Percentiles rank a stretch among this genome's conserved stretches.
phyloP scores from a whole-genome alignment of 208 protist genomes.

The Acanthamoeba divionensis region DNA sequence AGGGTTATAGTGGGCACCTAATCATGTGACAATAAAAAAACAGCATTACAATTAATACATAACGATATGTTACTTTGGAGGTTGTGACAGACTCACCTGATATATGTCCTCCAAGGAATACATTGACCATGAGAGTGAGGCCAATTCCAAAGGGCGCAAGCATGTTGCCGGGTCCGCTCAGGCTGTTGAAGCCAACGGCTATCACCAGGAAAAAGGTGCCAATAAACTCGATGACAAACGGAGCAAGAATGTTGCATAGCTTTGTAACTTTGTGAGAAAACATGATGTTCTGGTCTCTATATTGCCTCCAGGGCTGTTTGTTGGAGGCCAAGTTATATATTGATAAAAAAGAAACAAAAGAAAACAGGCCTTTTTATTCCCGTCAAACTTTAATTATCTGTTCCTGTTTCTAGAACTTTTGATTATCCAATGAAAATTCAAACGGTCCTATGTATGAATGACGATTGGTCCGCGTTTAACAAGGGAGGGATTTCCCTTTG shows the following conservation, averaged over 20 bases:
- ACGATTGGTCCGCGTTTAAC: too few relatives aligned
- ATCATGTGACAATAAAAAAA: not conserved
- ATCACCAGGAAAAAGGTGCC: not conserved
- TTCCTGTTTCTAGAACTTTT: too few relatives aligned
- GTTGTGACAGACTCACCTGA: not conserved
- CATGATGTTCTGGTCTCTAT: too few relatives aligned
- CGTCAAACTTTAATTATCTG: too few relatives aligned
- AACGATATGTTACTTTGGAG: not conserved
- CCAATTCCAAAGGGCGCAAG: not conserved
- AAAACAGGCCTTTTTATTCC: too few relatives aligned
- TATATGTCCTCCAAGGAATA: constrained; percentile 4
- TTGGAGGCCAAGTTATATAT: too few relatives aligned
- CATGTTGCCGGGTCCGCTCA: not conserved
- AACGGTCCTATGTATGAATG: too few relatives aligned
- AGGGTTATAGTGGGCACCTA: constrained; percentile 4
- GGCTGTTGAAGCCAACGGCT: not conserved
- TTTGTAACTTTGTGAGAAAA: not conserved
- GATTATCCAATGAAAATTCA: too few relatives aligned
- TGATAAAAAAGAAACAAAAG: too few relatives aligned
- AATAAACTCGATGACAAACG: not conserved
- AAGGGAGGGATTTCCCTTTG: too few relatives aligned
- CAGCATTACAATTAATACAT: too few relatives aligned
- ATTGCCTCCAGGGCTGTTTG: too few relatives aligned
- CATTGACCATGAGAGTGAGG: not conserved
- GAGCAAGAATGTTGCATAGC: not conserved